Evolutionary conservation across 2,329 filamentous ascomycete species (phyloP), one percentile per base, ranked within the genome.

Genomic region (Aspergillus aculeatus): DNA sequence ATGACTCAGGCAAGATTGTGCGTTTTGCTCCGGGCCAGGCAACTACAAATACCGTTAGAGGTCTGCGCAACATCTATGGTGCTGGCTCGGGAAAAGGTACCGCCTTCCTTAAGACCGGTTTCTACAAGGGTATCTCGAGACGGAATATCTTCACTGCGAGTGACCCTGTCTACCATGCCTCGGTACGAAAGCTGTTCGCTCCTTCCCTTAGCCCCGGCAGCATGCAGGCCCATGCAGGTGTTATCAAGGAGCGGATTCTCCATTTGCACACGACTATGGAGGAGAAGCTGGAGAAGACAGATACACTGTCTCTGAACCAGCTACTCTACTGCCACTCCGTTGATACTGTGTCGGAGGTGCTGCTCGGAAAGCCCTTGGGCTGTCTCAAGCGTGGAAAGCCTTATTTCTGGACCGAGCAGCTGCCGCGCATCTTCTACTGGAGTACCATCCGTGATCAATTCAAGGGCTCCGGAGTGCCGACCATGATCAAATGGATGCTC

Each of bases 351-450:
- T 67, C 68, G 1, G 68, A 69, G 31, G 66, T 69, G 4, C 62
- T 69, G 0, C 54, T 69, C 2, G 68, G 68, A 4, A 69, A 69
- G 47, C 62, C 68, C 1, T 58, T 69, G 12, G 67, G 67, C 3
- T 69, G 68, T 31, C 53, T 69, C 49, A 61, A 69, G 29, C 53
- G 66, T 29, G 67, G 67, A 26, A 62, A 62, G 48, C 67, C 68
- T 11, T 65, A 67, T 32, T 69, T 69, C 58, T 69, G 68, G 68
- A 69, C 68, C 7, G 67, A 67, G 24, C 67, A 69, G 48, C 62
- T 69, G 3, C 67, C 67, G 10, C 66, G 68, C 0, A 69, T 69
- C 48, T 69, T 69, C 59, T 69, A 63, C 62, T 69, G 68, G 68
- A 67, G 67, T 3, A 69, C 67, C 3, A 60, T 69, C 31, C 60